These are phyloP conservation scores for Saccharomyces hybrid DNA, from an alignment of 1,139 yeast species.

Conservation along the genomic window DNA sequence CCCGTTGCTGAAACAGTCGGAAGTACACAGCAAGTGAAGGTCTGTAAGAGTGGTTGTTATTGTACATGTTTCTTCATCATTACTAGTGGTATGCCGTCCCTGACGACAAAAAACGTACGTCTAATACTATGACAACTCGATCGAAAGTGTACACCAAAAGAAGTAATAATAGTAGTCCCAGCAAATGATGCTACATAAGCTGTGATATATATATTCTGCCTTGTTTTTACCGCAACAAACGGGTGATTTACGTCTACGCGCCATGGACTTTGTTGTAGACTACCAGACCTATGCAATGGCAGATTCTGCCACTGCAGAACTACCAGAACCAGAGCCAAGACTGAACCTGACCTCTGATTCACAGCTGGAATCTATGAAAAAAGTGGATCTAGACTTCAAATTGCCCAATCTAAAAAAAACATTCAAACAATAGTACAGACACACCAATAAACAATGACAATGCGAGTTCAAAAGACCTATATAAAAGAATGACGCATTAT, in stretches of 20 bases:
- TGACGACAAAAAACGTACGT: background rate
- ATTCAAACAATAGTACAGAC: background rate
- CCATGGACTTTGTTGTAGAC: background rate
- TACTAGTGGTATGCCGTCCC: background rate
- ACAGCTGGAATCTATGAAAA: constrained; percentile 12
- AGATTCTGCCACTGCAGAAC: constrained; percentile 1
- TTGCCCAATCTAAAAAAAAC: background rate
- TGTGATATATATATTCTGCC: background rate
- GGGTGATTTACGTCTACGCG: background rate
- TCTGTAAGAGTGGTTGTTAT: no score
- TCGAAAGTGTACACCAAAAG: background rate
- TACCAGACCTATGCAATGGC: constrained; percentile 2
- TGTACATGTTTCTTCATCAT: background rate
- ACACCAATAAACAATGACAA: background rate
- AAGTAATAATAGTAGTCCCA: background rate
- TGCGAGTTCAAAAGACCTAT: background rate
- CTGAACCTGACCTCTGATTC: constrained; percentile 10
- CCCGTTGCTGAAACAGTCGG: no score
- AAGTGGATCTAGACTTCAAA: background rate
- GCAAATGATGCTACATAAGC: background rate
- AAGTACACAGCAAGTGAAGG: no score
- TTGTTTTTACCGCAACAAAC: background rate
- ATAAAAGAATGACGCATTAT: constrained; percentile 8
- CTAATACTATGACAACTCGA: background rate
- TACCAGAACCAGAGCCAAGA: constrained; percentile 24